Conservation (phyloP, 345 rosid genomes). For the Reutealis trisperma region DNA sequence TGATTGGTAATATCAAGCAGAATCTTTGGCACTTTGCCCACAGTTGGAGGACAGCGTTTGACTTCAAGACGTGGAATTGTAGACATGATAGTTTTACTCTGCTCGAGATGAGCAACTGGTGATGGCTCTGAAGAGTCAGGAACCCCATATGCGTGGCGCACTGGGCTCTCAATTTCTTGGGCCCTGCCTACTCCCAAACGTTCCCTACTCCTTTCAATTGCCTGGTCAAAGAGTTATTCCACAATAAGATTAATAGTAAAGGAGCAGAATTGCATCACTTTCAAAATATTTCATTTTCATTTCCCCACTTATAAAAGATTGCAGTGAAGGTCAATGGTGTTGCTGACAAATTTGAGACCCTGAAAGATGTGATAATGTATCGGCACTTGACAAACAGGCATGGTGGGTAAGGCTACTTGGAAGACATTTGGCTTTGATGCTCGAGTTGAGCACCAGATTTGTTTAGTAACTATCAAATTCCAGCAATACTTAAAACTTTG, state of each 20-base stretch:
- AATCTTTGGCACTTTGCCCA: slow-evolving; percentile 54
- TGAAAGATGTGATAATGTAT: too few species aligned
- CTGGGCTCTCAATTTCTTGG: slow-evolving; percentile 46
- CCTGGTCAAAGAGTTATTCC: slow-evolving; percentile 39
- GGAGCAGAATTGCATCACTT: neutral
- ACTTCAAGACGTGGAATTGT: slow-evolving; percentile 44
- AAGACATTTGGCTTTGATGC: neutral
- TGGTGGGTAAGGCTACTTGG: too few species aligned
- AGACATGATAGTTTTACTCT: slow-evolving; percentile 31
- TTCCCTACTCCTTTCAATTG: slow-evolving; percentile 74
- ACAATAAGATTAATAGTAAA: neutral
- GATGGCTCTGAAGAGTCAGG: slow-evolving; percentile 36
- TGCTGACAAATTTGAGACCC: neutral
- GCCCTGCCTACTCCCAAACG: slow-evolving; percentile 49
- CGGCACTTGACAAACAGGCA: neutral
- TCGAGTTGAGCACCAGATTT: neutral
- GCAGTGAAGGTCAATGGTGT: neutral
- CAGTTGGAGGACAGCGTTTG: slow-evolving; percentile 48
- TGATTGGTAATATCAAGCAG: slow-evolving; percentile 51
- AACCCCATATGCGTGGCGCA: slow-evolving; percentile 31
- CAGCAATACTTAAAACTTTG: too few species aligned
- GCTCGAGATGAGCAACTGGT: slow-evolving; percentile 42
- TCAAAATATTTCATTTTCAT: neutral
- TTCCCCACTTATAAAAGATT: neutral
- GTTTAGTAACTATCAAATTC: too few species aligned